These are phyloP conservation scores for Closterium sp. DNA, from an alignment of 139 green algal species.

Conservation along the genomic window DNA sequence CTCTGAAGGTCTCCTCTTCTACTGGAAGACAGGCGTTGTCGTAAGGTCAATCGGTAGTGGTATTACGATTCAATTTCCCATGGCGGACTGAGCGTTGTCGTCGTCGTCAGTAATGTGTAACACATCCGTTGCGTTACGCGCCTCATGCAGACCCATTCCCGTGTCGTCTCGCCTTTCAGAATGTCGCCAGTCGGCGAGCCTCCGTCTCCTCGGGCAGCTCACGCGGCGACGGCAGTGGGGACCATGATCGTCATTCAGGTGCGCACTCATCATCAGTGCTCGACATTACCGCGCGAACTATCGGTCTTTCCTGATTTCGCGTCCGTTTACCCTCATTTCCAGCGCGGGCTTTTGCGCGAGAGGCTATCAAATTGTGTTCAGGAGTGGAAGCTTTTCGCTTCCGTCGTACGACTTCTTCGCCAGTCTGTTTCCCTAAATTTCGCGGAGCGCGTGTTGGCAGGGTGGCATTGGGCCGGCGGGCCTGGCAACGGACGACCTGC, in stretches of 20 bases:
- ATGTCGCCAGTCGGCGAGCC: slow-evolving; percentile 78
- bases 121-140: background rate
- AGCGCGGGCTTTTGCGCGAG: no score
- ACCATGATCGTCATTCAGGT: slow-evolving; percentile 98
- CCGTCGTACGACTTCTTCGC: no score
- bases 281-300: background rate
- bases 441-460: slow-evolving; percentile 3
- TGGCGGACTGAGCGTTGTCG: background rate
- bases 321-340: no score
- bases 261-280: slow-evolving; percentile 61
- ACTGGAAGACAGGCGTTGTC: background rate
- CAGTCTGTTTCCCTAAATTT: no score
- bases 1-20: background rate
- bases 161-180: slow-evolving; percentile 48
- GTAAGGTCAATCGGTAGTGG: background rate
- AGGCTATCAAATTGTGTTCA: no score
- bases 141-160: no score
- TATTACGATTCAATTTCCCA: background rate
- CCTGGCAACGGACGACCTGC: slow-evolving; percentile 91
- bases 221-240: slow-evolving; percentile 95
- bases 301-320: no score
- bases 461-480: slow-evolving; percentile 76
- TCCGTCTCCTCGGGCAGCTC: slow-evolving; percentile 88
- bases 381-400: no score
- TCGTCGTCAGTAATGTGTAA: background rate